Conservation (phyloP, 352 stramenopile genomes). For the Phytopythium cucurbitacearum region DNA sequence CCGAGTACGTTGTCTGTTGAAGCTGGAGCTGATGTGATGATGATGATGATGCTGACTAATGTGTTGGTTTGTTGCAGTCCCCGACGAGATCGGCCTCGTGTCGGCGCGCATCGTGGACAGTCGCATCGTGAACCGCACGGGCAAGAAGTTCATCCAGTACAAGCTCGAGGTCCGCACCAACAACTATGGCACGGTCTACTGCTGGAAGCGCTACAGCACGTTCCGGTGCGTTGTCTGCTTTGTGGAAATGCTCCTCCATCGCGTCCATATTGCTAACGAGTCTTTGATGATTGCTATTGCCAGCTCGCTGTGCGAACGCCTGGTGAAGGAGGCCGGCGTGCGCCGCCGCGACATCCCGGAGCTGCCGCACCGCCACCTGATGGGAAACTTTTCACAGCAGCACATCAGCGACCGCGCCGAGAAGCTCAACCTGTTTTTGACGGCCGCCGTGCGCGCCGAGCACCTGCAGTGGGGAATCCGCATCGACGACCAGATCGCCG, state of each 20-base stretch:
- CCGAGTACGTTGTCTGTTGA: conserved; percentile 50
- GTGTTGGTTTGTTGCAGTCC: conserved; percentile 36
- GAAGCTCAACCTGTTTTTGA: conserved; percentile 84
- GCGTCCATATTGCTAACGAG: neutral
- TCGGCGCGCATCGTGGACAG: conserved; percentile 82
- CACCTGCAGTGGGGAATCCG: conserved; percentile 87
- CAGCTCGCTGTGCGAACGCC: conserved; percentile 76
- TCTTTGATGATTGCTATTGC: conserved; percentile 1
- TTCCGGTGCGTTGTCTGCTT: conserved; percentile 54
- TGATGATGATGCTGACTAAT: conserved; percentile 12
- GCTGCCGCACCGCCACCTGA: conserved; percentile 76
- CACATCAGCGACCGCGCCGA: conserved; percentile 79
- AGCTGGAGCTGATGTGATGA: too few species aligned
- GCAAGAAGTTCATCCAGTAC: conserved; percentile 90
- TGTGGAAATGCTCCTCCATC: neutral
- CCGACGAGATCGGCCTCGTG: conserved; percentile 76
- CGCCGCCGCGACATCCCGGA: conserved; percentile 82
- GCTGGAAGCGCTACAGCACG: conserved; percentile 87
- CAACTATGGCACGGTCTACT: conserved; percentile 87
- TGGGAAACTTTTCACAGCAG: conserved; percentile 81
- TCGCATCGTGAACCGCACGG: conserved; percentile 75
- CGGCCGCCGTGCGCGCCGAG: conserved; percentile 67
- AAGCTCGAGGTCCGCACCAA: conserved; percentile 85
- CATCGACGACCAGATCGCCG: conserved; percentile 83
- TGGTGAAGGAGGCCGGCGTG: conserved; percentile 83